Percentiles rank a stretch among this genome's conserved stretches.
phyloP scores from a whole-genome alignment of 495 filamentous ascomycete species.

The Aspergillus avenaceus region DNA sequence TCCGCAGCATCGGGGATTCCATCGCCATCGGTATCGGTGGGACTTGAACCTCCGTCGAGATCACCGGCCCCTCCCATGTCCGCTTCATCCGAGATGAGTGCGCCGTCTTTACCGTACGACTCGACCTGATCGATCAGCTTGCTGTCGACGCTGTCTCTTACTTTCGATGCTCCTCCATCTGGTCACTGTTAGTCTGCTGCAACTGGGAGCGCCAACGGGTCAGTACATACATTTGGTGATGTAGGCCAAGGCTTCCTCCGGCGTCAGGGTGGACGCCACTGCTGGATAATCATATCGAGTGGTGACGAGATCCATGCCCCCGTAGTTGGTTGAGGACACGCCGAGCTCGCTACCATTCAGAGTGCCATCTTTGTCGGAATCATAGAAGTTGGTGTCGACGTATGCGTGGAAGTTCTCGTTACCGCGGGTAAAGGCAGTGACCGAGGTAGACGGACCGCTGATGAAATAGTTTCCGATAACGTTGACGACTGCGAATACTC shows the following conservation, averaged over 20 bases:
- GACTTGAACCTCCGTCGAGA: constrained; percentile 5
- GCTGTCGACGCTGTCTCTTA: constrained; percentile 11
- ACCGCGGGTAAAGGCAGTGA: constrained; percentile 15
- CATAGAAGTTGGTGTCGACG: constrained; percentile 16
- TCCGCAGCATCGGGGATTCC: constrained; percentile 17
- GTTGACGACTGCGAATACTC: constrained; percentile 5
- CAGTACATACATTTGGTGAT: constrained; percentile 12
- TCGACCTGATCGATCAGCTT: constrained; percentile 10
- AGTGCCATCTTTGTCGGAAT: constrained; percentile 14
- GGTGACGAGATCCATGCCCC: constrained; percentile 13
- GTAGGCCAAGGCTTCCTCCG: constrained; percentile 10
- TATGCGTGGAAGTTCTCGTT: constrained; percentile 19
- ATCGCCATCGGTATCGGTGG: constrained; percentile 13
- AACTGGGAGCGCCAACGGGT: not conserved
- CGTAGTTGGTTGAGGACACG: constrained; percentile 6
- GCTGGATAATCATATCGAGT: constrained; percentile 13
- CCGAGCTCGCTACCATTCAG: constrained; percentile 11
- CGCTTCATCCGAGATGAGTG: constrained; percentile 13
- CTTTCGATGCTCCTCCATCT: constrained; percentile 14
- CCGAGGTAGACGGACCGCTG: constrained; percentile 13
- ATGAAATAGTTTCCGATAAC: constrained; percentile 20
- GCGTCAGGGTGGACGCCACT: constrained; percentile 4
- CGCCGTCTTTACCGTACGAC: constrained; percentile 10
- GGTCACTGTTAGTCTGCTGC: not conserved
- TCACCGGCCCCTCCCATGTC: constrained; percentile 11